Base-by-base conservation (phyloP, 495 filamentous ascomycete genomes). In the Trichocladium antarcticum region DNA sequence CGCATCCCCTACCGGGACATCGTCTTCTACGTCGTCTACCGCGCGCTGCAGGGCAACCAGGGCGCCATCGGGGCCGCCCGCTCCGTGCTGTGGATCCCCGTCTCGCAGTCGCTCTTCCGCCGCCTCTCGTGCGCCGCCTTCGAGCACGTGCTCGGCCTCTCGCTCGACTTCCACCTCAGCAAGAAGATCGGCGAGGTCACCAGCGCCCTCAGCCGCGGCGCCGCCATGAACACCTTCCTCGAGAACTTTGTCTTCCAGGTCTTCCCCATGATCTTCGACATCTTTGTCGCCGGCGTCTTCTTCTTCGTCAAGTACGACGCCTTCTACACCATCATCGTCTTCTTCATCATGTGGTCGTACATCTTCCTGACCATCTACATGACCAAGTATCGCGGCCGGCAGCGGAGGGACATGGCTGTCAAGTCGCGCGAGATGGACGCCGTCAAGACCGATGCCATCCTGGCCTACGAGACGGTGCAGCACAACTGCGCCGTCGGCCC, bases 371-470 rank as follows among this genome's bases (percentile, higher is more conserved):
- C 90, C 6, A 83, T 96, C 45, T 83, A 87, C 45, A 85, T 96
- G 81, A 88, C 89, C n/a, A 82, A 87, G 47, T 92, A 84, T 79
- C 75, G 90, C 49, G 84, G 84, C 6, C 84, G 87, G 59, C 85
- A 92, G 51, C 76, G 89, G 56, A 71, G 89, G 37, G 77, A 88
- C 52, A 95, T 95, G 85, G 85, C 85, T 37, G 93, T 90, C 59
- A 82, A 85, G 14, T 83, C 83, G 46, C 76, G 90, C 47, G 85
- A 94, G 64, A 85, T 94, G 69, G 89, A 95, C 58, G 90, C 89
- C 12, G 87, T 95, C 42, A 95, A 95, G 69, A 95, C 94, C 51
- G 89, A 96, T 57, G 94, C 90, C 0, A 90, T 96, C 75, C 79
- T 87, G 34, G 88, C 87, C 10, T 96, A 95, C 60, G 90, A 96